Evolutionary conservation across 768 basidiomycete species (phyloP).

Genomic region (Nidula microcarpa): DNA sequence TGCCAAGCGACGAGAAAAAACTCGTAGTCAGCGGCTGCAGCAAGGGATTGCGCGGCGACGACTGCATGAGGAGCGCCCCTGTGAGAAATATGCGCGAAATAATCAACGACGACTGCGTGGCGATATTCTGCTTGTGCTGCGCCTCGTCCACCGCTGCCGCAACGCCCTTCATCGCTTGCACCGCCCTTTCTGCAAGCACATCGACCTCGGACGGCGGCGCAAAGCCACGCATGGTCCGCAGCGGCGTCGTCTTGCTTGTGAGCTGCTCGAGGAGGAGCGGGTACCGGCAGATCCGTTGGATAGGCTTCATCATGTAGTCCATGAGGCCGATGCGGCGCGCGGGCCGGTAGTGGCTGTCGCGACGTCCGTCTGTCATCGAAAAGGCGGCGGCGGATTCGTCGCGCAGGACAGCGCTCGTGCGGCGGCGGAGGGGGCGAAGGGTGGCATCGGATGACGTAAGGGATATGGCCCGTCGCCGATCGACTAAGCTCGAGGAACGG

Average conservation of each 20-base stretch:
- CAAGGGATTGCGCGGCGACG: slow-evolving; percentile 18
- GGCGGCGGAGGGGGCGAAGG: slow-evolving; percentile 31
- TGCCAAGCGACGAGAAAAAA: slow-evolving; percentile 76
- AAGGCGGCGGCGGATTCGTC: slow-evolving; percentile 25
- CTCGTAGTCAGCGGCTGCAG: slow-evolving; percentile 39
- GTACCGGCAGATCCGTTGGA: slow-evolving; percentile 95
- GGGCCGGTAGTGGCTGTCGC: slow-evolving; percentile 15
- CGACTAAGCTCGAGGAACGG: slow-evolving; percentile 11
- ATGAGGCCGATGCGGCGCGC: slow-evolving; percentile 54
- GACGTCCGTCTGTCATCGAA: slow-evolving; percentile 10
- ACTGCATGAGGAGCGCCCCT: slow-evolving; percentile 15
- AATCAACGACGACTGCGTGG: slow-evolving; percentile 65
- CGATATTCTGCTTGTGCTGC: slow-evolving; percentile 58
- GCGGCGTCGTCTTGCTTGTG: slow-evolving; percentile 17
- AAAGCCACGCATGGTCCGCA: not conserved
- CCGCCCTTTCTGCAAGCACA: slow-evolving; percentile 47
- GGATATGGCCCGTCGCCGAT: slow-evolving; percentile 43
- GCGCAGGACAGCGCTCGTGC: slow-evolving; percentile 23
- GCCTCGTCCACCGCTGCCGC: slow-evolving; percentile 83
- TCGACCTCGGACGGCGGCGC: slow-evolving; percentile 28
- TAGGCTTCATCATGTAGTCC: slow-evolving; percentile 96
- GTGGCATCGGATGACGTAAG: slow-evolving; percentile 49
- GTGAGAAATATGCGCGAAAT: slow-evolving; percentile 54
- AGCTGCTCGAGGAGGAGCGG: slow-evolving; percentile 85
- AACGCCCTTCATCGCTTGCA: slow-evolving; percentile 72